Evolutionary conservation across 1,284 basidiomycete species (phyloP), one percentile per base, ranked within the genome.

Genomic region (Veloporphyrellus conicus): DNA sequence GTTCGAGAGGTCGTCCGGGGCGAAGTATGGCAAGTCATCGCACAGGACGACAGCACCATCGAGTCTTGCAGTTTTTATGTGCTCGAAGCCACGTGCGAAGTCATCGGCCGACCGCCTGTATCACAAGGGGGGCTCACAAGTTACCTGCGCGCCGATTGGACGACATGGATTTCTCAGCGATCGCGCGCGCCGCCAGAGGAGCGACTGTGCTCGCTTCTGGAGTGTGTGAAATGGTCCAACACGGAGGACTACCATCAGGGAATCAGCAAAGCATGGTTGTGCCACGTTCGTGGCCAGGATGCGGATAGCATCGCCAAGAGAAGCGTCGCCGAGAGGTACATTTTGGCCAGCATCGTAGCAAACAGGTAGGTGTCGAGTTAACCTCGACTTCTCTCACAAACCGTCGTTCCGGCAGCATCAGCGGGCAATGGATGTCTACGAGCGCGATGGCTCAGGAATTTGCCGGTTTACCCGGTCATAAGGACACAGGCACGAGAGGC

Each of bases 21-120:
- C 11, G 80, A 85, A 45, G 68, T 87, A 19, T 87, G 85, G 84
- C 66, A 61, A 16, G 61, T 87, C 29, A 68, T 70, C 22, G 57
- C 75, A 15, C 57, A 49, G 20, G 66, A 66, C 32, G 19, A 41
- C 1, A 28, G 36, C 11, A 41, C 44, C 7, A 41, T 46, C 36
- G 65, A 73, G 46, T 62, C 58, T 3, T 46, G 41, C 20, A 37
- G 20, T 10, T 72, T 77, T 52, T 78, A 80, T 55, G 76, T 85
- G 27, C 66, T 88, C 0, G 82, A 84, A 51, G 57, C 73, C 14
- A 88, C 85, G 0, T 86, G 85, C 56, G 85, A 88, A 60, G 79
- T 82, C 23, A 73, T 87, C 47, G 84, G 83, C 3, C 67, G 62
- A 27, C 61, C 67, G 1, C 41, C 63, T 14, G 43, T 47, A 9